A percentile compares a stretch with the other conserved stretches of the same genome.
Evolutionary conservation across 2,329 filamentous ascomycete species (phyloP).

Genomic region (Xylaria sp.): DNA sequence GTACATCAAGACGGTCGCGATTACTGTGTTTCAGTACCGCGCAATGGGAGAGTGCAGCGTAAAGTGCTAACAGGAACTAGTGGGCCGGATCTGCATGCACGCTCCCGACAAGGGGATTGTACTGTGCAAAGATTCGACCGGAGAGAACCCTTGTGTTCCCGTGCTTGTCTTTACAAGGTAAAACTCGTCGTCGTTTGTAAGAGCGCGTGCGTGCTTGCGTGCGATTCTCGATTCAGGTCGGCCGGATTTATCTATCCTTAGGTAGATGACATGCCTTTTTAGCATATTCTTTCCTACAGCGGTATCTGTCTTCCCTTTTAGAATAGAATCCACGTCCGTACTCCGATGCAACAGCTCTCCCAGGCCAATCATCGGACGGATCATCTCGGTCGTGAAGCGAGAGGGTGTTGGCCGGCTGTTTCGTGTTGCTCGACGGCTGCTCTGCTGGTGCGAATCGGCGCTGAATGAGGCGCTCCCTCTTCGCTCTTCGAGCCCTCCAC

Average conservation of each 20-base stretch:
- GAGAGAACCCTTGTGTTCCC: constrained; percentile 19
- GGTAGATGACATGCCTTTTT: constrained; percentile 2
- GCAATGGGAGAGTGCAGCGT: not conserved
- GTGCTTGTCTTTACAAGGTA: constrained; percentile 3
- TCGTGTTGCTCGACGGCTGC: constrained; percentile 21
- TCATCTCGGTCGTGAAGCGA: constrained; percentile 7
- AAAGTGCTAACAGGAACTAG: not conserved
- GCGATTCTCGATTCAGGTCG: constrained; percentile 6
- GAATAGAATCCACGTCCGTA: not conserved
- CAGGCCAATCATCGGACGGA: constrained; percentile 12
- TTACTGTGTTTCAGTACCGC: not conserved
- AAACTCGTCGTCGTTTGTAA: constrained; percentile 14
- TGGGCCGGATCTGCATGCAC: not conserved
- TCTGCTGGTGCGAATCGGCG: constrained; percentile 34
- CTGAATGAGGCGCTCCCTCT: constrained; percentile 43
- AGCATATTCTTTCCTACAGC: not conserved
- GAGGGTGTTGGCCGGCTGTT: constrained; percentile 31
- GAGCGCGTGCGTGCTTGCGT: not conserved
- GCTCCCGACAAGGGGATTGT: not conserved
- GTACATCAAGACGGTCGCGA: not conserved
- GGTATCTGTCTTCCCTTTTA: not conserved
- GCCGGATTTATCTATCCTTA: not conserved
- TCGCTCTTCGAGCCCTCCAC: constrained; percentile 42
- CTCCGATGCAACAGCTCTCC: constrained; percentile 24
- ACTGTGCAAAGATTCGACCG: constrained; percentile 14